These are phyloP conservation scores for Sabuloglossum arenarium DNA, from an alignment of 495 filamentous ascomycete species.

Conservation along the genomic window DNA sequence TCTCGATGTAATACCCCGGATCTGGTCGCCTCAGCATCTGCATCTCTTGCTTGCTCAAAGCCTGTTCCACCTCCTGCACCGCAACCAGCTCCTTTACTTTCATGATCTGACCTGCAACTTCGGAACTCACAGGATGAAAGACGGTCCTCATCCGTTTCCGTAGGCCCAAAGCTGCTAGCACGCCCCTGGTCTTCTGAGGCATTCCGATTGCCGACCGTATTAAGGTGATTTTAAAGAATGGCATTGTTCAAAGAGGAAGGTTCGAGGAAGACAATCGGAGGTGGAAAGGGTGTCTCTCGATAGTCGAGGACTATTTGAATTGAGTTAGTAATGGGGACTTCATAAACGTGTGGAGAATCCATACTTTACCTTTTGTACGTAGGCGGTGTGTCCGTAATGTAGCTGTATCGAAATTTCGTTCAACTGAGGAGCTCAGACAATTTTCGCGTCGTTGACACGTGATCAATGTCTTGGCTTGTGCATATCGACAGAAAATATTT, in stretches of 20 bases:
- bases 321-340: background rate
- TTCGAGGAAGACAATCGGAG: background rate
- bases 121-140: conserved; percentile 68
- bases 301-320: background rate
- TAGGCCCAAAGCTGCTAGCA: conserved; percentile 75
- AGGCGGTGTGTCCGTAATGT: too few relatives aligned
- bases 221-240: conserved; percentile 89
- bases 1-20: conserved; percentile 72
- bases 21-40: conserved; percentile 56
- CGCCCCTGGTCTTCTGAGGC: conserved; percentile 56
- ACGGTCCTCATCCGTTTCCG: conserved; percentile 74
- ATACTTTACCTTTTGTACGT: background rate
- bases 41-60: conserved; percentile 54
- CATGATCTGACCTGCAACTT: conserved; percentile 88
- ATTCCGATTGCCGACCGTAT: conserved; percentile 86
- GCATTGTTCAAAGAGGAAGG: conserved; percentile 30
- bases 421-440: too few relatives aligned
- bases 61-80: conserved; percentile 58
- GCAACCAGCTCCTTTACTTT: conserved; percentile 89
- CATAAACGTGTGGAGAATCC: background rate
- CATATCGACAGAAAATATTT: conserved; percentile 6
- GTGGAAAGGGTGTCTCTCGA: background rate
- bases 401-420: too few relatives aligned
- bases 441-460: background rate
- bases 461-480: background rate